Percentiles rank a stretch among this genome's conserved stretches.
These are phyloP conservation scores for Coccomyxa subellipsoidea DNA, from an alignment of 163 green algal genomes.

Conservation along the genomic window DNA sequence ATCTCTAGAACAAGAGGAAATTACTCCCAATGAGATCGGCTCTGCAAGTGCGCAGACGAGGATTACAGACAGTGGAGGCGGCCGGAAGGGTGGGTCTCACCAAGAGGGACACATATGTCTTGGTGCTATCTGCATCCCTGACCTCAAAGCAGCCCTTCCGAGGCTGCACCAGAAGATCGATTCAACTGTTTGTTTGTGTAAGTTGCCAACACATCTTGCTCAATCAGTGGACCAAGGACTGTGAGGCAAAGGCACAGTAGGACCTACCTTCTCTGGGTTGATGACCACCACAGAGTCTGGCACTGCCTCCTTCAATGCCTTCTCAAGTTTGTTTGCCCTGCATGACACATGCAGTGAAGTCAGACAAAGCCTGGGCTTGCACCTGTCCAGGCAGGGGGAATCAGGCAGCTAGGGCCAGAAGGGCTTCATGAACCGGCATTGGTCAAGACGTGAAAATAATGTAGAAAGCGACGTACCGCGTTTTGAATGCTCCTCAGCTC, in stretches of 20 bases:
- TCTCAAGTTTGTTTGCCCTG: conserved; percentile 43
- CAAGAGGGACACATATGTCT: conserved; percentile 34
- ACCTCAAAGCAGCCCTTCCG: conserved; percentile 49
- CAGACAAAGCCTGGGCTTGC: too few species aligned
- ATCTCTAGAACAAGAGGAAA: not conserved
- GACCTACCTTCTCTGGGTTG: conserved; percentile 40
- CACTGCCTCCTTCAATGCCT: conserved; percentile 32
- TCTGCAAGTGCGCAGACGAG: not conserved
- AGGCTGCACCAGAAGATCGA: conserved; percentile 15
- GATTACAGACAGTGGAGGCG: not conserved
- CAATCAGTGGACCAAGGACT: too few species aligned
- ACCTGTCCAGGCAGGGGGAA: too few species aligned
- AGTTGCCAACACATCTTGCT: too few species aligned
- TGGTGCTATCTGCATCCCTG: conserved; percentile 22
- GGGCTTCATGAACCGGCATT: too few species aligned
- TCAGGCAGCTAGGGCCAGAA: too few species aligned
- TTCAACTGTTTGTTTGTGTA: not conserved
- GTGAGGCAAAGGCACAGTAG: not conserved
- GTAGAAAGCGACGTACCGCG: conserved; percentile 30
- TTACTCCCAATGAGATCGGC: not conserved
- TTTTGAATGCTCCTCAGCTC: conserved; percentile 48
- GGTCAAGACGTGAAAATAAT: not conserved
- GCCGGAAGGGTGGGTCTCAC: conserved; percentile 5
- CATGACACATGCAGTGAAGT: not conserved
- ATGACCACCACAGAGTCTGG: conserved; percentile 20